These are phyloP conservation scores for Dinochytrium kinnereticum DNA, from an alignment of 371 early-diverging fungal genomes.

Conservation along the genomic window DNA sequence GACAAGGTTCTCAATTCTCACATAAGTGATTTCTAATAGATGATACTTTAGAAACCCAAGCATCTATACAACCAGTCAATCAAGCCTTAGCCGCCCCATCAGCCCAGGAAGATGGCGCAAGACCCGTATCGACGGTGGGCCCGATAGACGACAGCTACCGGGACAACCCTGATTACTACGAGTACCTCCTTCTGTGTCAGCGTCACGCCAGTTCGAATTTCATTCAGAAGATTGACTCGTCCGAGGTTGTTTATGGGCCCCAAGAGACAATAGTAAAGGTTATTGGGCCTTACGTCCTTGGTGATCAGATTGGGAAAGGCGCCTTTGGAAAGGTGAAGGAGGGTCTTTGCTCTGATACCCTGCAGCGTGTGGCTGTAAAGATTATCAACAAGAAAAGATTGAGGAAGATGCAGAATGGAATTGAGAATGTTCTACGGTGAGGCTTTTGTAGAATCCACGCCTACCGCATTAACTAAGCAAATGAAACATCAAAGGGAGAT, in stretches of 20 bases:
- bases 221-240: slow-evolving; percentile 56
- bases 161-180: slow-evolving; percentile 53
- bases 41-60: background rate
- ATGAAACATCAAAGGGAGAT: no score
- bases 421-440: slow-evolving; percentile 49
- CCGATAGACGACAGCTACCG: slow-evolving; percentile 36
- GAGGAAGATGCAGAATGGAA: slow-evolving; percentile 53
- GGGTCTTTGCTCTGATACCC: slow-evolving; percentile 57
- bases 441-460: background rate
- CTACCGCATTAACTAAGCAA: no score
- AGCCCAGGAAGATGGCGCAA: background rate
- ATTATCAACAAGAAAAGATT: slow-evolving; percentile 57
- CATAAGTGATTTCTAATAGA: background rate
- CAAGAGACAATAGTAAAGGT: slow-evolving; percentile 47
- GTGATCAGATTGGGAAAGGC: slow-evolving; percentile 61
- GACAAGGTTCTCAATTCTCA: background rate
- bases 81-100: background rate
- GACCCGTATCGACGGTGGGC: slow-evolving; percentile 21
- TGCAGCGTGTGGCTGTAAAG: slow-evolving; percentile 62
- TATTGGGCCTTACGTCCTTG: slow-evolving; percentile 57
- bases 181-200: slow-evolving; percentile 56
- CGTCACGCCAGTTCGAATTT: slow-evolving; percentile 54
- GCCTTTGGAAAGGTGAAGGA: slow-evolving; percentile 66
- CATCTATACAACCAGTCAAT: background rate
- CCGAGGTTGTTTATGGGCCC: slow-evolving; percentile 53